These are phyloP conservation scores for Fusarium dlaminii DNA, from an alignment of 2,329 filamentous ascomycete genomes.

Conservation along the genomic window DNA sequence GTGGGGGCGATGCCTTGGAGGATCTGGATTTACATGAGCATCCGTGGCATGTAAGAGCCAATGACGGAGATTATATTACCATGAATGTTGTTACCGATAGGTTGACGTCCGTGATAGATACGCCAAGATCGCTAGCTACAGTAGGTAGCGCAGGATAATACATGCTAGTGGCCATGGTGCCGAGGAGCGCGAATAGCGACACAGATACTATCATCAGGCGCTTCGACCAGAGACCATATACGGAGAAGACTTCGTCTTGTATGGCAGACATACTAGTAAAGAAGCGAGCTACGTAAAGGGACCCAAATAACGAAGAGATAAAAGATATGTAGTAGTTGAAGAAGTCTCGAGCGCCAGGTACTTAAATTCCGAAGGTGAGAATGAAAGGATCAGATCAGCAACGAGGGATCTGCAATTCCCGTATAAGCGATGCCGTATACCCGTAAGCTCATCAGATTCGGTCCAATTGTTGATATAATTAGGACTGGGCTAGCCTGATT, in stretches of 20 bases:
- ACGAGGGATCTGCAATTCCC: neutral
- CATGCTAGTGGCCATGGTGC: neutral
- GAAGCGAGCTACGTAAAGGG: rapidly evolving
- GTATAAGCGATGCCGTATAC: neutral
- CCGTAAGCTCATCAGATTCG: neutral
- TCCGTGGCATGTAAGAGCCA: neutral
- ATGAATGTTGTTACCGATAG: neutral
- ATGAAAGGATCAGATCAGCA: neutral
- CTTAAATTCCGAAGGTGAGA: neutral
- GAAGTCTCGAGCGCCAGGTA: rapidly evolving
- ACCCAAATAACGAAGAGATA: rapidly evolving
- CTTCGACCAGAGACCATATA: neutral
- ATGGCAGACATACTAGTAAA: neutral
- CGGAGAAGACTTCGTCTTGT: neutral
- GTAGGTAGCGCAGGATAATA: neutral
- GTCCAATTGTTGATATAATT: neutral
- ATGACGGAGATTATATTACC: neutral
- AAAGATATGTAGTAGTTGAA: neutral
- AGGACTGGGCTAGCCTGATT: neutral
- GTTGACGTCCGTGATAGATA: neutral
- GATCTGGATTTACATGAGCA: neutral
- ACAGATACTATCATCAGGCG: neutral
- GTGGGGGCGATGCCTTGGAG: neutral
- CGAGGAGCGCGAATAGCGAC: neutral
- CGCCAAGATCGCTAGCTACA: neutral